These are phyloP conservation scores for Rhizopogon salebrosus DNA, from an alignment of 768 basidiomycete species.

Conservation along the genomic window DNA sequence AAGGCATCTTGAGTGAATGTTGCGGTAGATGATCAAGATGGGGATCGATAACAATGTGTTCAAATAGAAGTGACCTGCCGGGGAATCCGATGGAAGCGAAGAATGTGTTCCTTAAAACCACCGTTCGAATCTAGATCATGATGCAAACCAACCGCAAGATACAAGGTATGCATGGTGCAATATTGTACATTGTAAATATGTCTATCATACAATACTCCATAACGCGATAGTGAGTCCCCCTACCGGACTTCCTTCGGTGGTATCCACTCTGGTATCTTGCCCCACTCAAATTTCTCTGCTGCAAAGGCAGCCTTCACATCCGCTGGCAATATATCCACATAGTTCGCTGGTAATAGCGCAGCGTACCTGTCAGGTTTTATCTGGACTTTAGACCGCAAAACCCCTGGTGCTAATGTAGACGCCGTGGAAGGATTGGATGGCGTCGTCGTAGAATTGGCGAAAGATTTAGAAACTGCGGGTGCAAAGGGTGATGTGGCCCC, in stretches of 20 bases:
- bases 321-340: constrained; percentile 49
- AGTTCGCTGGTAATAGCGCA: constrained; percentile 50
- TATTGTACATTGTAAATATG: neutral
- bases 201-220: neutral
- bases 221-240: neutral
- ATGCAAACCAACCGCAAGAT: neutral
- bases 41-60: neutral
- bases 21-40: constrained; percentile 10
- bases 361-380: constrained; percentile 54
- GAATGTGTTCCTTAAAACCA: neutral
- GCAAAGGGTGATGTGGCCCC: constrained; percentile 14
- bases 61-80: neutral
- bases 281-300: constrained; percentile 57
- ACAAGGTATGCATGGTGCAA: neutral
- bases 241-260: constrained; percentile 60
- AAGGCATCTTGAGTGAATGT: constrained; percentile 16
- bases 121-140: constrained; percentile 13
- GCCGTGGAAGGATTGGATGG: constrained; percentile 15
- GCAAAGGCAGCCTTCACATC: constrained; percentile 49
- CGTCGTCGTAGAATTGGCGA: constrained; percentile 22
- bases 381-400: constrained; percentile 29
- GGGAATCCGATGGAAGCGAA: neutral
- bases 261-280: constrained; percentile 69
- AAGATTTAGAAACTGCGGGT: constrained; percentile 14
- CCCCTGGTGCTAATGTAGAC: constrained; percentile 25